A percentile compares a stretch with the other conserved stretches of the same genome.
Conservation (phyloP, 2,329 filamentous ascomycete genomes). For the Colletotrichum horii region DNA sequence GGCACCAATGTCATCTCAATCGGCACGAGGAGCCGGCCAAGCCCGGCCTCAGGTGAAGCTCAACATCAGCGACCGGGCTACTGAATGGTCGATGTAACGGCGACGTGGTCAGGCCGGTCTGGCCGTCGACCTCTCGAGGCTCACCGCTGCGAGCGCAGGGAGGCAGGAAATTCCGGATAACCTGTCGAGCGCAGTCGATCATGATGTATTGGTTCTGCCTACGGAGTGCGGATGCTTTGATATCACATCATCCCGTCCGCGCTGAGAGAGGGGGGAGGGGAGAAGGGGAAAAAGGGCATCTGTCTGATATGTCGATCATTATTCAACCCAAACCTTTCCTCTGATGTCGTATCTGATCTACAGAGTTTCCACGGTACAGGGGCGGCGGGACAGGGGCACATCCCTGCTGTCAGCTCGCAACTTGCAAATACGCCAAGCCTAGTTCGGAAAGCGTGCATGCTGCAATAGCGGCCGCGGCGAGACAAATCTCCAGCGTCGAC, state of each 20-base stretch:
- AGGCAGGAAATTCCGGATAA: background rate
- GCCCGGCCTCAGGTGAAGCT: background rate
- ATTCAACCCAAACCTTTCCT: background rate
- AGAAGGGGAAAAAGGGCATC: background rate
- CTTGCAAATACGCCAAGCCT: background rate
- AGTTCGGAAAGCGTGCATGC: background rate
- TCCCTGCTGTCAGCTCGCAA: background rate
- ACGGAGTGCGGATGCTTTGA: background rate
- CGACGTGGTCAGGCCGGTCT: background rate
- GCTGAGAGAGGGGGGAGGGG: background rate
- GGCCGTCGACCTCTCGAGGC: background rate
- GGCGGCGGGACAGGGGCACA: background rate
- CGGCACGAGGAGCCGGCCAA: background rate
- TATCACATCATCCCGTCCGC: background rate
- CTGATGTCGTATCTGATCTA: background rate
- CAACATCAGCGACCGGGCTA: background rate
- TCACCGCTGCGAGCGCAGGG: background rate
- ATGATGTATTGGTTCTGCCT: background rate
- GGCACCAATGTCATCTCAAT: background rate
- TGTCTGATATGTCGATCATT: background rate
- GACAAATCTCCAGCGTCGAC: background rate
- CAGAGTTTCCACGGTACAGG: background rate
- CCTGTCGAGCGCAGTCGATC: background rate
- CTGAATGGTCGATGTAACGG: background rate
- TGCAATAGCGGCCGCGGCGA: background rate